These are phyloP conservation scores for Punica granatum DNA, from an alignment of 345 rosid species.

Conservation along the genomic window DNA sequence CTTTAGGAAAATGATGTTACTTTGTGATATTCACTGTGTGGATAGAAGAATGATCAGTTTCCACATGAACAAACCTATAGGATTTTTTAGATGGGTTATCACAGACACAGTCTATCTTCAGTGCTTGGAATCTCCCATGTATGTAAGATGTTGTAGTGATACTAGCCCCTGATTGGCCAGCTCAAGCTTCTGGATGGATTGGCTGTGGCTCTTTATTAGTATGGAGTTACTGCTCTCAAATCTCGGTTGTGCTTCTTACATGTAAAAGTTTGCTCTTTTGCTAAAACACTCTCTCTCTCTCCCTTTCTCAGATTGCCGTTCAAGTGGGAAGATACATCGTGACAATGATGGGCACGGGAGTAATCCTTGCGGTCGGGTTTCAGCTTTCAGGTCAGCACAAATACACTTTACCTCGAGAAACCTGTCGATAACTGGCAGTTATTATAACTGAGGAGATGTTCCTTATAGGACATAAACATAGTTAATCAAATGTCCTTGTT, in stretches of 20 bases:
- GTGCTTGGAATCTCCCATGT: too few relatives aligned
- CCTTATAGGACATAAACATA: not conserved
- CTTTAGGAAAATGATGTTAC: not conserved
- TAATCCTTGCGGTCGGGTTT: conserved; percentile 70
- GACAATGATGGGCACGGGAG: conserved; percentile 94
- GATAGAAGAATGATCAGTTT: not conserved
- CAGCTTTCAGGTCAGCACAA: conserved; percentile 67
- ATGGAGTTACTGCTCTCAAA: not conserved
- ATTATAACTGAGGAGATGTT: not conserved
- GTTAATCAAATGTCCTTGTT: not conserved
- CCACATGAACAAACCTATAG: not conserved
- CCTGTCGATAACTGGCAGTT: not conserved
- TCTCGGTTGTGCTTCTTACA: not conserved
- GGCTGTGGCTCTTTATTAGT: not conserved
- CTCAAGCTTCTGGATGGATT: not conserved
- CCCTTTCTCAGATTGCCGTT: conserved; percentile 45
- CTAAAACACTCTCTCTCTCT: not conserved
- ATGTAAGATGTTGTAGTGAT: not conserved
- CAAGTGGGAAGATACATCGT: conserved; percentile 91
- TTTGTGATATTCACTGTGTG: not conserved
- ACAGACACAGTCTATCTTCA: not conserved
- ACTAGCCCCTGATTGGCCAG: not conserved
- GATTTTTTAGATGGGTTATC: not conserved
- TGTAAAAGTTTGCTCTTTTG: not conserved
- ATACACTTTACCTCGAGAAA: not conserved